Percentiles rank a stretch among this genome's conserved stretches.
Evolutionary conservation across 2,329 filamentous ascomycete species (phyloP).

Genomic region (Calonectria pseudoturangicola): DNA sequence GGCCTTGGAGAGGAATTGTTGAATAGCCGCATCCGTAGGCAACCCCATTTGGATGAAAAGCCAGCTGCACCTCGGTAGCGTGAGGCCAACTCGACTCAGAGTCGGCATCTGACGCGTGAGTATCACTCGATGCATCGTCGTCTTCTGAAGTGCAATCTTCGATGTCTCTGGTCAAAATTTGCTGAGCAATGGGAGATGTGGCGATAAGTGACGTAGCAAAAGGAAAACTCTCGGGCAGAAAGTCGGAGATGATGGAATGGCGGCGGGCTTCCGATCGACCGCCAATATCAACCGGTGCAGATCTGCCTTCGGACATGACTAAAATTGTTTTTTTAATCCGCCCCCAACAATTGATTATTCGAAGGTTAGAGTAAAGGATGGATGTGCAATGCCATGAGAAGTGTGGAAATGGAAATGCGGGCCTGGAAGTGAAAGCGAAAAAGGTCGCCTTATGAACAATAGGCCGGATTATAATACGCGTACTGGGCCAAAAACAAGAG

Average conservation of each 20-base stretch:
- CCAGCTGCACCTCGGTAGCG: constrained; percentile 40
- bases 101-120: not conserved
- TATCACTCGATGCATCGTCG: constrained; percentile 41
- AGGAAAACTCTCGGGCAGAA: constrained; percentile 42
- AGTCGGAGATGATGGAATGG: constrained; percentile 51
- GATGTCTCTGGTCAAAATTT: constrained; percentile 48
- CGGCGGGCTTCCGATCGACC: constrained; percentile 34
- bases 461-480: not conserved
- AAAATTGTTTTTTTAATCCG: too few relatives aligned
- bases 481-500: not conserved
- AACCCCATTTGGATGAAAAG: constrained; percentile 49
- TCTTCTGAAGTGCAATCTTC: constrained; percentile 49
- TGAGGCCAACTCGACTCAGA: constrained; percentile 36
- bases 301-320: not conserved
- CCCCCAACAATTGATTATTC: not conserved
- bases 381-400: not conserved
- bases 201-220: constrained; percentile 43
- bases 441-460: not conserved
- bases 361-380: not conserved
- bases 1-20: constrained; percentile 41
- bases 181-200: constrained; percentile 41
- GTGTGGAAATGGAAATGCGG: not conserved
- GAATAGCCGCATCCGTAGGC: constrained; percentile 47
- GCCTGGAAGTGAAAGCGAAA: not conserved
- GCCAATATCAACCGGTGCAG: constrained; percentile 35